phyloP scores from a whole-genome alignment of 768 basidiomycete genomes.

The Mycena polygramma region DNA sequence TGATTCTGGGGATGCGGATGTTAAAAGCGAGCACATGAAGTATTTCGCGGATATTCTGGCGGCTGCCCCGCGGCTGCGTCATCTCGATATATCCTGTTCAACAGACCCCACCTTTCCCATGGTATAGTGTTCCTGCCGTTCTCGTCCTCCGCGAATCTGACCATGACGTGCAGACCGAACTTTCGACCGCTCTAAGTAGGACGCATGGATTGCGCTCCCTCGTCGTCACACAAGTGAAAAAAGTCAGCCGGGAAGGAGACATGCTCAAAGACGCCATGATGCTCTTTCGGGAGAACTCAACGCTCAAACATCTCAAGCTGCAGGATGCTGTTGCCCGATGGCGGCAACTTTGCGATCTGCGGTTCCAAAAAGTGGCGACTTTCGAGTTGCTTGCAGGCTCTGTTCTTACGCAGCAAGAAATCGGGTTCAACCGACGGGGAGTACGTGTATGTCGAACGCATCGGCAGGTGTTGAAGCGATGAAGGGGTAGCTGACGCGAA shows the following conservation, averaged over 20 bases:
- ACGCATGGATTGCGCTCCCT: conserved; percentile 32
- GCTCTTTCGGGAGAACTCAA: conserved; percentile 32
- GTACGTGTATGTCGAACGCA: conserved; percentile 8
- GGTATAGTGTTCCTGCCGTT: not conserved
- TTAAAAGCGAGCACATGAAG: conserved; percentile 36
- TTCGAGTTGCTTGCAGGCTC: conserved; percentile 26
- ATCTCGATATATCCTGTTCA: conserved; percentile 36
- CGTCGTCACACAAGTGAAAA: conserved; percentile 34
- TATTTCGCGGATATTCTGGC: conserved; percentile 32
- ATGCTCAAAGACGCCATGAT: conserved; percentile 32
- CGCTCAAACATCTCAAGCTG: conserved; percentile 24
- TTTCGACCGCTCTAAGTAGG: conserved; percentile 26
- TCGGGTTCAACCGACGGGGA: conserved; percentile 22
- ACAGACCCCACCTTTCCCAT: conserved; percentile 35
- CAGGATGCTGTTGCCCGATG: conserved; percentile 37
- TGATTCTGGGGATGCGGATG: conserved; percentile 36
- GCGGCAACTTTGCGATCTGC: conserved; percentile 36
- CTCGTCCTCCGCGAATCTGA: not conserved
- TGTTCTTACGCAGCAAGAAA: conserved; percentile 33
- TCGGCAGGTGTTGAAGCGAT: conserved; percentile 32
- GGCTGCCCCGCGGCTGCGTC: conserved; percentile 25
- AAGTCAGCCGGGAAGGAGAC: conserved; percentile 26
- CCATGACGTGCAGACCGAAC: conserved; percentile 19
- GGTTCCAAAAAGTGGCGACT: conserved; percentile 26
- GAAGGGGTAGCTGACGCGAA: not conserved